phyloP scores from a whole-genome alignment of 2,329 filamentous ascomycete genomes.

The Geoglossum cookeanum region DNA sequence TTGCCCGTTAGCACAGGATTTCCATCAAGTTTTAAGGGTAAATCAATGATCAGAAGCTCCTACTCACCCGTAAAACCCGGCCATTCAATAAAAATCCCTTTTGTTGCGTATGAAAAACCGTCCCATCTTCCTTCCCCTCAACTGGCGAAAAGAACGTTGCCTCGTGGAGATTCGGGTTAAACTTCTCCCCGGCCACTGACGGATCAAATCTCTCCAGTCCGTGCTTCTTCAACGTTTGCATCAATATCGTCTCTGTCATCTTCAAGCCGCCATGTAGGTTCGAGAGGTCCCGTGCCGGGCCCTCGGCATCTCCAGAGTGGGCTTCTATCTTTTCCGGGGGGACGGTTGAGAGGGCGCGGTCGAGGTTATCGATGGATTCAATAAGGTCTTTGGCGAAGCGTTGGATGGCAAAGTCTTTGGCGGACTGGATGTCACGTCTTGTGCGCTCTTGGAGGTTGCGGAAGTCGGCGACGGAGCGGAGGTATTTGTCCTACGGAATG shows the following conservation, averaged over 20 bases:
- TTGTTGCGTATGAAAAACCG: conserved; percentile 83
- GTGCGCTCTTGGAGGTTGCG: conserved; percentile 95
- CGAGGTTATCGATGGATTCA: conserved; percentile 91
- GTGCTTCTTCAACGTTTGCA: conserved; percentile 81
- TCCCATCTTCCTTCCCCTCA: conserved; percentile 73
- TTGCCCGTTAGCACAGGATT: no score
- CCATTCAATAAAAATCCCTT: no score
- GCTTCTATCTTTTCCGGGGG: conserved; percentile 50
- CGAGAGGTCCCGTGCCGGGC: conserved; percentile 45
- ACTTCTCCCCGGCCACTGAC: conserved; percentile 50
- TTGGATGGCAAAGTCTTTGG: conserved; percentile 86
- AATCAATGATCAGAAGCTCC: no score
- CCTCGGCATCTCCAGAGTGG: conserved; percentile 25
- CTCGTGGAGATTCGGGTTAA: conserved; percentile 93
- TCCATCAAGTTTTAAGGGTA: no score
- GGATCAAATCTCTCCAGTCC: conserved; percentile 82
- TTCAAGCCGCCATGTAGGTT: conserved; percentile 76
- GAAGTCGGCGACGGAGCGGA: conserved; percentile 89
- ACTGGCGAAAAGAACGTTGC: conserved; percentile 86
- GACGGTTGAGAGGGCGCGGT: conserved; percentile 71
- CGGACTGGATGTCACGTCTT: conserved; percentile 68
- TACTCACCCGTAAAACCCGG: no score
- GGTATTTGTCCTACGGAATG: conserved; percentile 61
- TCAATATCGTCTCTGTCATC: conserved; percentile 84
- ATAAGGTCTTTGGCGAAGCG: conserved; percentile 86